These are phyloP conservation scores for Cyphellophora attinorum DNA, from an alignment of 2,329 filamentous ascomycete genomes.

Conservation along the genomic window DNA sequence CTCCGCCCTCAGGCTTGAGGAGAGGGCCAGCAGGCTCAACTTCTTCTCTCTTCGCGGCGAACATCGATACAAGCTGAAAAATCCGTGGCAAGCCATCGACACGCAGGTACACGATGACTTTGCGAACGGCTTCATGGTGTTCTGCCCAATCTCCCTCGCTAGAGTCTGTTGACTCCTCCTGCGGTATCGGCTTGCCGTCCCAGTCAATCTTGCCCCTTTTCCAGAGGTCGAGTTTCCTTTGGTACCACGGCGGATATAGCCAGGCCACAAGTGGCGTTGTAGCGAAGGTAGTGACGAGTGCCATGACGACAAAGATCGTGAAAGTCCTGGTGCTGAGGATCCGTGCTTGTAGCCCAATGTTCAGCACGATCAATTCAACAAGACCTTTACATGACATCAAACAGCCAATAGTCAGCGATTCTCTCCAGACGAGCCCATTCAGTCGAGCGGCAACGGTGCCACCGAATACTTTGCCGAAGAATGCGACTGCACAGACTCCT, in stretches of 20 bases:
- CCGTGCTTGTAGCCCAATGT: slow-evolving; percentile 72
- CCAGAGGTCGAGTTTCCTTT: slow-evolving; percentile 63
- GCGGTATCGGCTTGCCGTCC: slow-evolving; percentile 50
- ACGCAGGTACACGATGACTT: slow-evolving; percentile 70
- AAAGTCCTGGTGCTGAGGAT: slow-evolving; percentile 76
- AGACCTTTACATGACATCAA: slow-evolving; percentile 96
- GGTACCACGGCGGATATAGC: slow-evolving; percentile 70
- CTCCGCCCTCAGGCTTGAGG: slow-evolving; percentile 8
- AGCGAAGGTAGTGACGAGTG: slow-evolving; percentile 71
- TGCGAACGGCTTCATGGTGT: slow-evolving; percentile 30
- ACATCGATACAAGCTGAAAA: slow-evolving; percentile 70
- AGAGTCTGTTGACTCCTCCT: slow-evolving; percentile 24
- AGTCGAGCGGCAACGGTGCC: slow-evolving; percentile 67
- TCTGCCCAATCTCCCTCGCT: slow-evolving; percentile 6
- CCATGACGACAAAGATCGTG: slow-evolving; percentile 93
- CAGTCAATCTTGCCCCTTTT: slow-evolving; percentile 85
- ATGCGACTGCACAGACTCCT: slow-evolving; percentile 71
- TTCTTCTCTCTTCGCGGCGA: slow-evolving; percentile 27
- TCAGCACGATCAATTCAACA: slow-evolving; percentile 82
- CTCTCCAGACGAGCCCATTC: slow-evolving; percentile 77
- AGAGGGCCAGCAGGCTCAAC: slow-evolving; percentile 17
- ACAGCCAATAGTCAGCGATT: slow-evolving; percentile 77
- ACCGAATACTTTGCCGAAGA: slow-evolving; percentile 74
- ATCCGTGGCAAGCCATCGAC: slow-evolving; percentile 75
- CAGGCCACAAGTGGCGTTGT: slow-evolving; percentile 67